These are phyloP conservation scores for Fraxinus sp. DNA, from an alignment of 305 asterid genomes.

Conservation along the genomic window DNA sequence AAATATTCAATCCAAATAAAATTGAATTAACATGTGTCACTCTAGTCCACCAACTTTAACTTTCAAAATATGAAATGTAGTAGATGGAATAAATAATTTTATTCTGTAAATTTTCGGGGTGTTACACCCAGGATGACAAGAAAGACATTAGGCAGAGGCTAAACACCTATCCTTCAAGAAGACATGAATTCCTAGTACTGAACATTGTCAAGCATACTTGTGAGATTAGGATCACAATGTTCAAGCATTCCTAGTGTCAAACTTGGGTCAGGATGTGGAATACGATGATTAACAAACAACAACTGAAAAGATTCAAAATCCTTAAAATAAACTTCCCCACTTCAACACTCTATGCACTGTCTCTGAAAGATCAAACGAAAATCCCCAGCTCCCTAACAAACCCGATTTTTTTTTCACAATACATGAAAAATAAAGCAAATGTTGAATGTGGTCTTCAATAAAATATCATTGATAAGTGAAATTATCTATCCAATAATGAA, in stretches of 20 bases:
- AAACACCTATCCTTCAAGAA: constrained; percentile 50
- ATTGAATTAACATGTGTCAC: too few species aligned
- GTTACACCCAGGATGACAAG: constrained; percentile 36
- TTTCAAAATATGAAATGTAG: too few species aligned
- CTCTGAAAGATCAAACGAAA: constrained; percentile 25
- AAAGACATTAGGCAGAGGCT: constrained; percentile 45
- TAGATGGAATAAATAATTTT: too few species aligned
- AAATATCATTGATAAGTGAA: constrained; percentile 64
- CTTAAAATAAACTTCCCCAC: constrained; percentile 34
- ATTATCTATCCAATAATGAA: constrained; percentile 70
- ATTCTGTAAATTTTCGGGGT: too few species aligned
- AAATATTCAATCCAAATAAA: too few species aligned
- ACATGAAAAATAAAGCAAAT: constrained; percentile 5
- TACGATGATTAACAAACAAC: constrained; percentile 54
- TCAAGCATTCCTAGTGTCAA: constrained; percentile 56
- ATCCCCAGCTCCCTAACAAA: background rate
- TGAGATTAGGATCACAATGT: constrained; percentile 67
- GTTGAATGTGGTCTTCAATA: constrained; percentile 37
- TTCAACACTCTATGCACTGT: constrained; percentile 43
- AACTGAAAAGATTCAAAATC: constrained; percentile 41
- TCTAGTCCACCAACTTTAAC: too few species aligned
- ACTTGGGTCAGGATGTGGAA: constrained; percentile 70
- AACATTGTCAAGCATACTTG: constrained; percentile 51
- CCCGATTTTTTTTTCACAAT: too few species aligned
- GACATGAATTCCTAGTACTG: constrained; percentile 61